Conservation (phyloP, 1,284 basidiomycete genomes). For the Tilletia setariae region DNA sequence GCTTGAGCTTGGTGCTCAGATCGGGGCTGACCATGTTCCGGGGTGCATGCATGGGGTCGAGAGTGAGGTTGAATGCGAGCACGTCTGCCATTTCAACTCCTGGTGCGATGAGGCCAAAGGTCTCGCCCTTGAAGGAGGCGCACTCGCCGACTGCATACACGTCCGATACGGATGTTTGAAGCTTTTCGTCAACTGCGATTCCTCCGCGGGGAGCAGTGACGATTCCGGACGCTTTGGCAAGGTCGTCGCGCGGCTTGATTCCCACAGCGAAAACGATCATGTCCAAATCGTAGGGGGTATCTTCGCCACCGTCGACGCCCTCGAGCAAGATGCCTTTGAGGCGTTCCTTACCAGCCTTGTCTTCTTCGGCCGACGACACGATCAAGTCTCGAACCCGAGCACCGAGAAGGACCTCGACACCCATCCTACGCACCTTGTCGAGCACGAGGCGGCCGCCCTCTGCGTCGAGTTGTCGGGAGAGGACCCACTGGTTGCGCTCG, state of each 20-base stretch:
- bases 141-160: constrained; percentile 75
- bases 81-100: constrained; percentile 74
- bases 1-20: constrained; percentile 66
- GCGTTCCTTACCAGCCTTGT: constrained; percentile 25
- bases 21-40: constrained; percentile 65
- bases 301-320: constrained; percentile 46
- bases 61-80: constrained; percentile 69
- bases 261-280: constrained; percentile 52
- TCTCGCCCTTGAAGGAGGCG: constrained; percentile 67
- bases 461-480: constrained; percentile 70
- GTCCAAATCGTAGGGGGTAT: constrained; percentile 51
- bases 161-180: constrained; percentile 63
- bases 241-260: constrained; percentile 69
- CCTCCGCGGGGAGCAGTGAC: constrained; percentile 61
- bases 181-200: constrained; percentile 63
- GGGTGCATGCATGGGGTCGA: constrained; percentile 55
- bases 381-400: constrained; percentile 60
- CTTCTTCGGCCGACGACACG: constrained; percentile 16
- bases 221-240: constrained; percentile 62
- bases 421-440: constrained; percentile 66
- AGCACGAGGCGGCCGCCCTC: constrained; percentile 70
- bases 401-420: constrained; percentile 64
- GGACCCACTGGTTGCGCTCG: constrained; percentile 65
- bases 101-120: constrained; percentile 69
- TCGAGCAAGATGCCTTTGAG: constrained; percentile 44